Evolutionary conservation across 768 basidiomycete genomes (phyloP).

Genomic region (Lactarius pseudohatsudake): DNA sequence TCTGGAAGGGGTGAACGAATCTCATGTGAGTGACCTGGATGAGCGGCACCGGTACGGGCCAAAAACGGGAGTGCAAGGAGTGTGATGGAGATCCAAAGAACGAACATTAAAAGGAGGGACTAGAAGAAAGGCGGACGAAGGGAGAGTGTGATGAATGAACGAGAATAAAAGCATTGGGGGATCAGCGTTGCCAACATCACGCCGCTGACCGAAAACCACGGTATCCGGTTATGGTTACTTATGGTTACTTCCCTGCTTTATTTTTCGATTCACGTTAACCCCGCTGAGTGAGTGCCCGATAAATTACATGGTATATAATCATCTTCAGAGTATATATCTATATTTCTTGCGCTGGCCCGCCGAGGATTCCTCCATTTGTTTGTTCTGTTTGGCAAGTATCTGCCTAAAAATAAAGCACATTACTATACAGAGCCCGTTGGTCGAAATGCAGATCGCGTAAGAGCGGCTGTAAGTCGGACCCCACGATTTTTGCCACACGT

Average conservation of each 20-base stretch:
- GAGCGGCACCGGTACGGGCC: conserved; percentile 14
- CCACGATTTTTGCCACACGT: conserved; percentile 68
- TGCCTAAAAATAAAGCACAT: conserved; percentile 40
- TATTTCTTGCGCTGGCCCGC: conserved; percentile 40
- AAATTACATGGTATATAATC: background rate
- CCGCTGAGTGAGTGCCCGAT: background rate
- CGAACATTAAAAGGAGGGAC: conserved; percentile 16
- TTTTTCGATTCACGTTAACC: too few relatives aligned
- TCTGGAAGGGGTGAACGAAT: conserved; percentile 33
- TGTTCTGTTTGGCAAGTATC: conserved; percentile 36
- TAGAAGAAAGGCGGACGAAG: background rate
- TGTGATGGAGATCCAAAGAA: conserved; percentile 1
- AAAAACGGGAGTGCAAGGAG: conserved; percentile 30
- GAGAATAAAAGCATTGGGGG: background rate
- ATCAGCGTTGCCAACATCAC: background rate
- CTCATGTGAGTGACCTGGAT: conserved; percentile 31
- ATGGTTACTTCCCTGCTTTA: background rate
- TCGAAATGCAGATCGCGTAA: conserved; percentile 70
- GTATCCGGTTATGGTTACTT: background rate
- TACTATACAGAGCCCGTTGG: conserved; percentile 44
- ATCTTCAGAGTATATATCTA: conserved; percentile 49
- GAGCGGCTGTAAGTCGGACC: conserved; percentile 69
- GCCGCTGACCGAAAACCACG: too few relatives aligned
- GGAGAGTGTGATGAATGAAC: background rate
- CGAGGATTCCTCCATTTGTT: conserved; percentile 38